Base-by-base conservation (phyloP, 805 yeast genomes). In the Pichia ethanolica region DNA sequence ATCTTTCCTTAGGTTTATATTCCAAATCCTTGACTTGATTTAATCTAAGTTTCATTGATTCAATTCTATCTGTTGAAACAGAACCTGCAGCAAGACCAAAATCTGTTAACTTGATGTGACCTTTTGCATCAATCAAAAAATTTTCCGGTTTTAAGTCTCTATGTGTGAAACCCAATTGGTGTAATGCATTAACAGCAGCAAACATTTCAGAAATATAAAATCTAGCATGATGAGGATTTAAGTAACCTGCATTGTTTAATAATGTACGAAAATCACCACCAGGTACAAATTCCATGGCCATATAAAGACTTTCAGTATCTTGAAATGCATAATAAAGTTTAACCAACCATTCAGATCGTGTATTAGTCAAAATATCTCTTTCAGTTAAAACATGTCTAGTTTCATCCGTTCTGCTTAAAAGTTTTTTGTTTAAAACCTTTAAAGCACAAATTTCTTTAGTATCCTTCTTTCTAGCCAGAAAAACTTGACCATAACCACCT, bases 401-500 rank as follows among this genome's bases (percentile, higher is more conserved):
- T 68, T 93, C 99, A 64, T 93, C 96, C 55, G 89, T 79, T 68
- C 87, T 90, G 52, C 87, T 82, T 56, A 91, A 73, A 59, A 90
- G 74, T 60, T 84, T 84, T 67, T 93, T 93, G 66, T 89, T 90
- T 62, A 93, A 75, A 12, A 93, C 87, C 66, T 93, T 93, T 59
- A 93, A 73, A 2, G 99, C 99, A 68, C 97, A 91, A 43, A 93
- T 85, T 68, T 93, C 99, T 55, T 83, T 81, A 1, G 98, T 89
- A 62, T 93, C 99, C 57, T 82, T 83, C 73, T 93, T 93, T 57
- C 90, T 79, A 1, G 99, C 97, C 54, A 93, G 71, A 60, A 88
- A 93, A n/a, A 93, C 99, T 69, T 93, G 97, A 27, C 99, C 99
- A 63, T 93, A 93, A 4, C 99, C 99, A 62, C 99, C 99, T 71